phyloP scores from a whole-genome alignment of 768 basidiomycete species.

The Collybia sp. region DNA sequence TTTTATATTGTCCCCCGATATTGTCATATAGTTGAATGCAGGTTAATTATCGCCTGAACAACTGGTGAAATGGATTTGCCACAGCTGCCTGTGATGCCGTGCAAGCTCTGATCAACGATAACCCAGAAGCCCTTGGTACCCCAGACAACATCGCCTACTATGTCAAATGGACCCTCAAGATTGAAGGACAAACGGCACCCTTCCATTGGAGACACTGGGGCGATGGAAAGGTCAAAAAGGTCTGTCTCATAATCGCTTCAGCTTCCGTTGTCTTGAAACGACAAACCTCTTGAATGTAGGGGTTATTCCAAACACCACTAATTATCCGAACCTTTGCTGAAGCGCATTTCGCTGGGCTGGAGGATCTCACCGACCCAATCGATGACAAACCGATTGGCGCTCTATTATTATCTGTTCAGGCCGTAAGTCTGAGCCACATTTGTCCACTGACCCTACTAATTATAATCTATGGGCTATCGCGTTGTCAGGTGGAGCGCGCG shows the following conservation, averaged over 20 bases:
- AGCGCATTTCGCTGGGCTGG: slow-evolving; percentile 6
- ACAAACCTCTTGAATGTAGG: no score
- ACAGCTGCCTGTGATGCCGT: slow-evolving; percentile 6
- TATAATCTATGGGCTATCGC: no score
- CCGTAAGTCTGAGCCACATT: slow-evolving; percentile 4
- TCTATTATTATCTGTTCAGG: slow-evolving; percentile 10
- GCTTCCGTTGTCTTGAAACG: no score
- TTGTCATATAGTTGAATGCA: not conserved
- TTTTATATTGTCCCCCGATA: no score
- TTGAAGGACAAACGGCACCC: not conserved
- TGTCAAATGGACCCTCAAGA: not conserved
- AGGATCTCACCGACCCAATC: not conserved
- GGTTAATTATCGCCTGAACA: slow-evolving; percentile 11
- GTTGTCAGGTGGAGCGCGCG: no score
- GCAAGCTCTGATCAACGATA: slow-evolving; percentile 1
- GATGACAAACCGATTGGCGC: slow-evolving; percentile 9
- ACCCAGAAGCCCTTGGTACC: not conserved
- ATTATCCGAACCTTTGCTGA: slow-evolving; percentile 10
- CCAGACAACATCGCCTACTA: not conserved
- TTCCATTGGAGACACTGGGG: not conserved
- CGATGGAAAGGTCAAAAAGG: not conserved
- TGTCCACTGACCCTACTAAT: not conserved
- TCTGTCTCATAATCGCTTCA: not conserved
- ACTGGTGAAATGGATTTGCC: slow-evolving; percentile 12
- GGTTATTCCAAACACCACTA: slow-evolving; percentile 10